Percentiles rank a stretch among this genome's conserved stretches.
These are phyloP conservation scores for Triticum dicoccoides DNA, from an alignment of 176 grass and related monocot species.

Conservation along the genomic window DNA sequence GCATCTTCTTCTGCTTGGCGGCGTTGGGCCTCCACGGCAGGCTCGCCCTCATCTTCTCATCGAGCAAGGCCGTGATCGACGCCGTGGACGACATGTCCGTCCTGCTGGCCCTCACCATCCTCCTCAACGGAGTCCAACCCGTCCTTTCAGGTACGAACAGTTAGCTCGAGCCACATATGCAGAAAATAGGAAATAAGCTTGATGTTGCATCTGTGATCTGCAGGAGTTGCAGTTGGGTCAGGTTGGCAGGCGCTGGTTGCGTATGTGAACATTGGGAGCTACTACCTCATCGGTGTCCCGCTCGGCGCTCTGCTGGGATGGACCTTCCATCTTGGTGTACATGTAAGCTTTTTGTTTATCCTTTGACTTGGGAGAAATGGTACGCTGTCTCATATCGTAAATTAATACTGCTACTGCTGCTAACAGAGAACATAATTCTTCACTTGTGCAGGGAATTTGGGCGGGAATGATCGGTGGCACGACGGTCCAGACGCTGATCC, in stretches of 20 bases:
- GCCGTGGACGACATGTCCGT: constrained; percentile 31
- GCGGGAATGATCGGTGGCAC: constrained; percentile 49
- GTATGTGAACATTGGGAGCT: constrained; percentile 52
- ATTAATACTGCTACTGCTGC: not conserved
- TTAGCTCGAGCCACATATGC: too few relatives aligned
- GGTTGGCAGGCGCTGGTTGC: constrained; percentile 50
- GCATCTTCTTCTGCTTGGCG: constrained; percentile 15
- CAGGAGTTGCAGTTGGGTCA: constrained; percentile 54
- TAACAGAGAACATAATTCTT: not conserved
- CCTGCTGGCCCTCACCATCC: constrained; percentile 17
- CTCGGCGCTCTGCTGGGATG: constrained; percentile 42
- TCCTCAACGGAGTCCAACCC: not conserved
- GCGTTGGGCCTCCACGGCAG: constrained; percentile 18
- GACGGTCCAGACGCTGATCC: constrained; percentile 31
- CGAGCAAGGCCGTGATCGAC: constrained; percentile 7
- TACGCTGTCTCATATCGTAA: not conserved
- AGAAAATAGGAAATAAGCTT: too few relatives aligned
- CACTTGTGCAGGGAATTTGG: constrained; percentile 36
- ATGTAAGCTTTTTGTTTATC: not conserved
- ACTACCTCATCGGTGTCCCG: constrained; percentile 51
- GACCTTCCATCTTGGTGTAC: constrained; percentile 21
- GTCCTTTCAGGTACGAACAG: too few relatives aligned
- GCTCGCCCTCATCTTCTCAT: constrained; percentile 14
- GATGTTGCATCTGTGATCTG: not conserved
- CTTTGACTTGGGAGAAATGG: not conserved